These are phyloP conservation scores for Phytophthora sojae DNA, from an alignment of 352 stramenopile species.

Conservation along the genomic window DNA sequence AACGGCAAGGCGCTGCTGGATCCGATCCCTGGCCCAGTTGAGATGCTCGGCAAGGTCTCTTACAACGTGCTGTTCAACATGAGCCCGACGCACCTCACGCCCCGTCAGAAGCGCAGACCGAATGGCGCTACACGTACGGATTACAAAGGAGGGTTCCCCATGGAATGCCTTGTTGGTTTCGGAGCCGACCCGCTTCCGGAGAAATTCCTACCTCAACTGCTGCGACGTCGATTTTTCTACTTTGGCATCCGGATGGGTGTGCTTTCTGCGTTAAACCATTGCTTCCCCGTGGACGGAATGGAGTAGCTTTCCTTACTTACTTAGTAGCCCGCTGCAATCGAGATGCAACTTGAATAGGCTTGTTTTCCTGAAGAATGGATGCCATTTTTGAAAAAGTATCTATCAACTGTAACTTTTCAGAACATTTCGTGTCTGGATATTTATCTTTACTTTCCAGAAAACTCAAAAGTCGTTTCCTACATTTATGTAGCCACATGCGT, in stretches of 20 bases:
- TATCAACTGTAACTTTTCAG: too few relatives aligned
- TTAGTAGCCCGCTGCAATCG: too few relatives aligned
- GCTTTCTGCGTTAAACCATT: conserved; percentile 26
- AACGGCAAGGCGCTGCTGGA: conserved; percentile 33
- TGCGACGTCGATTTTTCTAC: conserved; percentile 44
- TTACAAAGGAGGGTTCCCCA: conserved; percentile 12
- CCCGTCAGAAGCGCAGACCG: conserved; percentile 15
- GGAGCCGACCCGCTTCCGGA: conserved; percentile 28
- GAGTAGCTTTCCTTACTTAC: not conserved
- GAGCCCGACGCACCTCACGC: conserved; percentile 33
- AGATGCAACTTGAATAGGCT: too few relatives aligned
- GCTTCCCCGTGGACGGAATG: conserved; percentile 12
- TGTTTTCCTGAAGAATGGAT: too few relatives aligned
- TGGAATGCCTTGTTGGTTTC: conserved; percentile 45
- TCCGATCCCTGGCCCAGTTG: conserved; percentile 28
- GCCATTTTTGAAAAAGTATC: too few relatives aligned
- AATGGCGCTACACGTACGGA: conserved; percentile 10
- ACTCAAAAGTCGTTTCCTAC: too few relatives aligned
- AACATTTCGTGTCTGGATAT: too few relatives aligned
- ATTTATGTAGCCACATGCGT: too few relatives aligned
- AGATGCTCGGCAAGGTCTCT: conserved; percentile 13
- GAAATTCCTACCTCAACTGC: conserved; percentile 31
- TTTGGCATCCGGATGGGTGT: conserved; percentile 36
- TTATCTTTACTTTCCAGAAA: too few relatives aligned
- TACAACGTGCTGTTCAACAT: conserved; percentile 32